A percentile compares a stretch with the other conserved stretches of the same genome.
Conservation (phyloP, 192 early-diverging fungal species). For the Jimgerdemannia flammicorona region DNA sequence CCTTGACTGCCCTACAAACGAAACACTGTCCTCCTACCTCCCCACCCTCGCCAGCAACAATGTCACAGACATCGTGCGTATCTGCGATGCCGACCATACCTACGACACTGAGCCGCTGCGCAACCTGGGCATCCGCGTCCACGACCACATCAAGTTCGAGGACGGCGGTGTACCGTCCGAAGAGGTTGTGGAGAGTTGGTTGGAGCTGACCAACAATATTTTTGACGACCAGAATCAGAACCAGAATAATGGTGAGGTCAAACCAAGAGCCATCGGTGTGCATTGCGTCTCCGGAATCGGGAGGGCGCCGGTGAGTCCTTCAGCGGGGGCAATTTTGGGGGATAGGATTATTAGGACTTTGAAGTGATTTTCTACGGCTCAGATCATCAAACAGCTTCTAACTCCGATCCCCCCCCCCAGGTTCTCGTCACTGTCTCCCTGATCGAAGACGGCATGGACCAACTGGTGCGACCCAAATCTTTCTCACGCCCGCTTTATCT, state of each 20-base stretch:
- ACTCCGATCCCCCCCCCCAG: conserved; percentile 6
- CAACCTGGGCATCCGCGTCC: conserved; percentile 52
- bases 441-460: conserved; percentile 72
- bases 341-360: background rate
- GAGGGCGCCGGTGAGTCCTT: conserved; percentile 68
- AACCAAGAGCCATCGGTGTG: conserved; percentile 38
- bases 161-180: conserved; percentile 61
- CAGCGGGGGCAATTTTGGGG: too few relatives aligned
- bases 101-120: conserved; percentile 49
- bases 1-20: conserved; percentile 67
- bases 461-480: conserved; percentile 45
- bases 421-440: conserved; percentile 67
- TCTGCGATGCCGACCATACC: conserved; percentile 58
- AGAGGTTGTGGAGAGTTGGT: conserved; percentile 33
- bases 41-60: conserved; percentile 40
- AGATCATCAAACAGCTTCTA: background rate
- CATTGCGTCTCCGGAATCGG: conserved; percentile 80
- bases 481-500: too few relatives aligned
- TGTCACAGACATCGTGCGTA: conserved; percentile 66
- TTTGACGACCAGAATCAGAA: conserved; percentile 13
- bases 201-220: conserved; percentile 32
- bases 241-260: too few relatives aligned
- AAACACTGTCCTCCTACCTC: conserved; percentile 52
- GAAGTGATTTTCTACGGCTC: background rate
- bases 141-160: conserved; percentile 63